Base-by-base conservation (phyloP, 371 early-diverging fungal genomes). In the Encephalitozoon hellem region DNA sequence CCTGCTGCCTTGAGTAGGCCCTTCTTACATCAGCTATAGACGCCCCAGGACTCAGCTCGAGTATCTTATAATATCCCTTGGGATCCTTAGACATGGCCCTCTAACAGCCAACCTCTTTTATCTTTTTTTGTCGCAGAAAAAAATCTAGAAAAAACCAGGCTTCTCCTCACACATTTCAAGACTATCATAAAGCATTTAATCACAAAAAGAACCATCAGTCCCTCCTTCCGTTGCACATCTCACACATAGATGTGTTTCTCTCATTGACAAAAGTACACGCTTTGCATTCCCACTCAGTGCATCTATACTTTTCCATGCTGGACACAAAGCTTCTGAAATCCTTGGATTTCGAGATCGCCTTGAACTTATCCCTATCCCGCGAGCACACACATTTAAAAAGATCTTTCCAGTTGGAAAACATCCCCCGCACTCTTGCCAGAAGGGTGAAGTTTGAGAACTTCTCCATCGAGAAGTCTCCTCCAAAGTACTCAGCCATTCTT, bases 241-340 rank as follows among this genome's bases (percentile, higher is more conserved):
- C 93, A 85, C 96, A 95, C 66, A 83, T 88, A 67, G 86, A 87
- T 32, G 85, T 79, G 0, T 86, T 80, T 12, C 85, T 82, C 28
- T 87, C 83, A 82, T 96, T 96, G 18, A 86, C 82, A 87, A 89
- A 94, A 9, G 96, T 96, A 84, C 96, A 94, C 80, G 92, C 91
- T 76, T 88, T 86, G 85, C 96, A 96, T 9, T 88, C 86, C 88
- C 92, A 89, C 30, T 9, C 76, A 64, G 11, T 79, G 77, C 28
- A 73, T 63, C 12, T 39, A 51, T 45, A 63, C 81, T 65, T 83
- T 71, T 25, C 80, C 81, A 47, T 82, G 74, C 4, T 59, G 43
- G 43, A 77, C 72, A 76, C 41, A 55, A 75, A 67, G 5, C 34
- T 41, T 32, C 30, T 45, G 42, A 73, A 78, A n/a, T 78, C 74